Percentiles rank a stretch among this genome's conserved stretches.
phyloP scores from a whole-genome alignment of 805 yeast species.

The Maudiozyma saulgeensis region DNA sequence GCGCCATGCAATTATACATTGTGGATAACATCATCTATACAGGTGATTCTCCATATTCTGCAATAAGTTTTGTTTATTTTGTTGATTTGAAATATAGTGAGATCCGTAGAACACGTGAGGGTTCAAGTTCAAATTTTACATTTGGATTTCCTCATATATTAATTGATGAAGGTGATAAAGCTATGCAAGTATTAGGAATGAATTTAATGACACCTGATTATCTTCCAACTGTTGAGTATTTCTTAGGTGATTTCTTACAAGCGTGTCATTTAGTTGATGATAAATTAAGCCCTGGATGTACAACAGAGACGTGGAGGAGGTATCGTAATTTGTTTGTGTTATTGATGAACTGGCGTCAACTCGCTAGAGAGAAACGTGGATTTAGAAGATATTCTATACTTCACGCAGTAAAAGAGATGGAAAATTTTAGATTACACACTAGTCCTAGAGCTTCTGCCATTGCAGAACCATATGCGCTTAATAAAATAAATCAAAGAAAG shows the following conservation, averaged over 20 bases:
- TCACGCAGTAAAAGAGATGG: constrained; percentile 27
- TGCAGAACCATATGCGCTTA: neutral
- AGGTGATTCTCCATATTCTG: neutral
- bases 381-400: constrained; percentile 18
- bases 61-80: neutral
- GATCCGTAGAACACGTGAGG: neutral
- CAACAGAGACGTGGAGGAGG: constrained; percentile 21
- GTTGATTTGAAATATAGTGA: constrained; percentile 1
- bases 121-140: neutral
- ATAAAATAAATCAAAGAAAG: neutral
- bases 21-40: neutral
- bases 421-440: constrained; percentile 21
- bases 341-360: constrained; percentile 25
- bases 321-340: constrained; percentile 19
- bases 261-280: constrained; percentile 18
- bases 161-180: constrained; percentile 3
- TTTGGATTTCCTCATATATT: constrained; percentile 5
- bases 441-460: constrained; percentile 5
- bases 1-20: neutral
- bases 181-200: constrained; percentile 12
- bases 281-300: constrained; percentile 21
- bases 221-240: constrained; percentile 21
- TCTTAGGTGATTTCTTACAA: constrained; percentile 24
- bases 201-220: constrained; percentile 19
- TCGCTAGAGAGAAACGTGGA: constrained; percentile 21